Conservation (phyloP, 1,284 basidiomycete genomes). For the Ceratobasidium sp. region DNA sequence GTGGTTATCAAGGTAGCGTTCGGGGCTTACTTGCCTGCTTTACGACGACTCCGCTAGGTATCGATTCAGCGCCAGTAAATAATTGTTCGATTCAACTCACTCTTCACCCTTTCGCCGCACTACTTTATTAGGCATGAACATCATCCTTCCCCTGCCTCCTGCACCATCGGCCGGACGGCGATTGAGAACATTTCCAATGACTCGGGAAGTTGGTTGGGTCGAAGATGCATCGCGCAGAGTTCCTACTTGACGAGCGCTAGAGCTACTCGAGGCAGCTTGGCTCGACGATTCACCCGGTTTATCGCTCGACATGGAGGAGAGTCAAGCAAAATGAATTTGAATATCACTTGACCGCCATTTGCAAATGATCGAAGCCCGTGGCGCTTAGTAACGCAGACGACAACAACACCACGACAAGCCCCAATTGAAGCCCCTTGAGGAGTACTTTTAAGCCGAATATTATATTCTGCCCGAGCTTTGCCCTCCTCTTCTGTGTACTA, state of each 20-base stretch:
- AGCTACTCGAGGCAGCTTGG: constrained; percentile 2
- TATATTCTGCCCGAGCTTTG: background rate
- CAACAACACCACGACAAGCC: background rate
- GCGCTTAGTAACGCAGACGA: background rate
- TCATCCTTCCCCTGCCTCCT: constrained; percentile 45
- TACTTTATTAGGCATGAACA: constrained; percentile 51
- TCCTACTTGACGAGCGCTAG: constrained; percentile 3
- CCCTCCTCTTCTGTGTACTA: background rate
- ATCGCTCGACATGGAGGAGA: constrained; percentile 12
- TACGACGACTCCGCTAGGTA: constrained; percentile 13
- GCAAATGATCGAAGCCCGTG: background rate
- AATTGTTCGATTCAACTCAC: constrained; percentile 23
- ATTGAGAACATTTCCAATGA: constrained; percentile 41
- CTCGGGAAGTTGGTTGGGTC: constrained; percentile 28
- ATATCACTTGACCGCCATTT: background rate
- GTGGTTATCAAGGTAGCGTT: background rate
- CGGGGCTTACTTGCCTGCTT: background rate
- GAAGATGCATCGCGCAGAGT: constrained; percentile 16
- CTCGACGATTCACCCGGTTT: constrained; percentile 18
- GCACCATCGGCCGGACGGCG: constrained; percentile 30
- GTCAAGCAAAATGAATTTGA: background rate
- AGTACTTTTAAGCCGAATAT: too few relatives aligned
- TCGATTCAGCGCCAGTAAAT: background rate
- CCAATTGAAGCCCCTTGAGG: background rate
- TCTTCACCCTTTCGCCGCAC: constrained; percentile 44